Evolutionary conservation across 2,329 filamentous ascomycete species (phyloP).

Genomic region (Cordyceps pruinosa): DNA sequence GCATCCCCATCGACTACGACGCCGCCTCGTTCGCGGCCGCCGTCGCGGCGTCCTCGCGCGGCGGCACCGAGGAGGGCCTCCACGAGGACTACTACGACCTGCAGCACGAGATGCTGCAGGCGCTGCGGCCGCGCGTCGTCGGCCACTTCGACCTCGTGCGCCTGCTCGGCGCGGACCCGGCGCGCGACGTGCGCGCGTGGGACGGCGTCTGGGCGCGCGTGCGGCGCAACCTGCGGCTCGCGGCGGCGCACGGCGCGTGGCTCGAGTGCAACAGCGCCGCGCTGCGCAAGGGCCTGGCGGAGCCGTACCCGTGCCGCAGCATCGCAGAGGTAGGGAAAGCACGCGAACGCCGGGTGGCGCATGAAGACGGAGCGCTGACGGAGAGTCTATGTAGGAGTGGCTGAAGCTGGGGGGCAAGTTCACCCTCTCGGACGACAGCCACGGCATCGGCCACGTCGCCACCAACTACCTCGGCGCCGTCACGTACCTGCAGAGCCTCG

Average conservation of each 20-base stretch:
- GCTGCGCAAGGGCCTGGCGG: slow-evolving; percentile 78
- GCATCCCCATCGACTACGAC: slow-evolving; percentile 86
- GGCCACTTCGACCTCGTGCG: slow-evolving; percentile 93
- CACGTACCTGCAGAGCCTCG: slow-evolving; percentile 60
- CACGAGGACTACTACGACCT: slow-evolving; percentile 83
- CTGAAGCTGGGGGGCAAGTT: slow-evolving; percentile 68
- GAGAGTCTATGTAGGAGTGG: slow-evolving; percentile 52
- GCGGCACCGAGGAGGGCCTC: slow-evolving; percentile 59
- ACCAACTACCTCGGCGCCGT: slow-evolving; percentile 71
- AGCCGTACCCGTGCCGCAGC: slow-evolving; percentile 77
- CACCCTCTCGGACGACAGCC: slow-evolving; percentile 91
- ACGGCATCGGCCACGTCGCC: slow-evolving; percentile 80
- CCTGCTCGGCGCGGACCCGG: slow-evolving; percentile 65
- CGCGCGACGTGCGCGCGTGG: slow-evolving; percentile 51
- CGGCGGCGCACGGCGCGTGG: slow-evolving; percentile 69
- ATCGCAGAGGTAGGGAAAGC: slow-evolving; percentile 73
- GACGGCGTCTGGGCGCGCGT: slow-evolving; percentile 66
- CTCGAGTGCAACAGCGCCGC: slow-evolving; percentile 86
- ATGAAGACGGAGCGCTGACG: too few species aligned
- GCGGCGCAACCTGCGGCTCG: slow-evolving; percentile 63
- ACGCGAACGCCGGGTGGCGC: too few species aligned
- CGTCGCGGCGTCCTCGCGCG: slow-evolving; percentile 24
- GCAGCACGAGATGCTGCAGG: slow-evolving; percentile 72
- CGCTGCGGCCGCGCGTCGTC: slow-evolving; percentile 67
- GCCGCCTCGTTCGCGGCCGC: slow-evolving; percentile 52